A percentile compares a stretch with the other conserved stretches of the same genome.
phyloP scores from a whole-genome alignment of 257 asterid species.

The Dorcoceras hygrometricum region DNA sequence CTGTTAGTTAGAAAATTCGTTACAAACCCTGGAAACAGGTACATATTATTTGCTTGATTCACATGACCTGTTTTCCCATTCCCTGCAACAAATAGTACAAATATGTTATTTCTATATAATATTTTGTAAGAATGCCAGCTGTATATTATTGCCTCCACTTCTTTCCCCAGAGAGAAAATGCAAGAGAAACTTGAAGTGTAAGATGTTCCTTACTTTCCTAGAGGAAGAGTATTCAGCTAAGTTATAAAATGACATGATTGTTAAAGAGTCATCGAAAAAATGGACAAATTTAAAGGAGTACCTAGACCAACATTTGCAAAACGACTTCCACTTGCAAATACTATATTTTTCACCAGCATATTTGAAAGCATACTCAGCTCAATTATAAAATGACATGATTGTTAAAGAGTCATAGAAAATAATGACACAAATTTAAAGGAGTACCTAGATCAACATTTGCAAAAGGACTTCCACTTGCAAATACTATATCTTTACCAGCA shows the following conservation, averaged over 20 bases:
- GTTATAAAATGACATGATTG: conserved; percentile 1
- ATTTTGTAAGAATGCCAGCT: not conserved
- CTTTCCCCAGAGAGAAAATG: conserved; percentile 5
- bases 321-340: conserved; percentile 98
- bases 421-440: conserved; percentile 15
- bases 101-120: conserved; percentile 18
- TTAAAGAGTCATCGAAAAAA: not conserved
- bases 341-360: conserved; percentile 90
- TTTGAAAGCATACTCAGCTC: conserved; percentile 24
- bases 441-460: conserved; percentile 88
- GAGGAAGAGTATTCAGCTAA: conserved; percentile 23
- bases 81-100: conserved; percentile 48
- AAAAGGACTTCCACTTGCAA: conserved; percentile 98
- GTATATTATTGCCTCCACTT: conserved; percentile 14
- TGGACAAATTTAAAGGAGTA: conserved; percentile 30
- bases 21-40: conserved; percentile 96
- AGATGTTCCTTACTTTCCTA: conserved; percentile 7
- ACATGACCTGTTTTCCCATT: conserved; percentile 81
- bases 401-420: not conserved
- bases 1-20: conserved; percentile 18
- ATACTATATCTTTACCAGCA: conserved; percentile 88
- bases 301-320: conserved; percentile 89
- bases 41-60: conserved; percentile 99
- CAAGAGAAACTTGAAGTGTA: conserved; percentile 8
- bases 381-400: conserved; percentile 1